Percentiles rank a stretch among this genome's conserved stretches.
phyloP scores from a whole-genome alignment of 78 protist species.

The Monocercomonoides exilis region DNA sequence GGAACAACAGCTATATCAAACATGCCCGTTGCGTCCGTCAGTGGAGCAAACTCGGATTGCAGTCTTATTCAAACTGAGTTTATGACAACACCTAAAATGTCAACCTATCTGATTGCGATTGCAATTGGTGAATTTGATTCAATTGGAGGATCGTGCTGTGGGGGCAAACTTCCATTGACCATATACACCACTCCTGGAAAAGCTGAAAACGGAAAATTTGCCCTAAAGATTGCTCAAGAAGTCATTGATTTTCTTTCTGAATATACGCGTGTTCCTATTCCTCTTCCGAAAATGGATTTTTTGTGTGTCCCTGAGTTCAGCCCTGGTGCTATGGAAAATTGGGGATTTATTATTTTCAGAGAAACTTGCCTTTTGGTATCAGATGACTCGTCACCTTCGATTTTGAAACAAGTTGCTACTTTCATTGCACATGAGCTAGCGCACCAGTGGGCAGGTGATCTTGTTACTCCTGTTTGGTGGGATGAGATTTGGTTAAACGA shows the following conservation, averaged over 20 bases:
- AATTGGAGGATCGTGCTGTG: not conserved
- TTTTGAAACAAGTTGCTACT: constrained; percentile 18
- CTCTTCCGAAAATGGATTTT: constrained; percentile 33
- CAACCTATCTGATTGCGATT: constrained; percentile 27
- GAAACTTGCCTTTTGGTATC: constrained; percentile 44
- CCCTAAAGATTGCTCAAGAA: constrained; percentile 17
- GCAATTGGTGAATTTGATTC: constrained; percentile 10
- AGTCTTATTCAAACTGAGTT: not conserved
- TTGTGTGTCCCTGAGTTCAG: constrained; percentile 27
- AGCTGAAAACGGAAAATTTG: not conserved
- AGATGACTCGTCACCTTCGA: constrained; percentile 18
- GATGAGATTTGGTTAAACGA: constrained; percentile 26
- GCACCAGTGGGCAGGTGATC: constrained; percentile 24
- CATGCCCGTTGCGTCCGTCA: not conserved
- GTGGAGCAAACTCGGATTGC: not conserved
- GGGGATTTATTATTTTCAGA: constrained; percentile 53
- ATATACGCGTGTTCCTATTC: not conserved
- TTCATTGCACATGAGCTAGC: constrained; percentile 33
- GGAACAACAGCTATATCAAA: not conserved
- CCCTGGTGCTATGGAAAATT: constrained; percentile 42
- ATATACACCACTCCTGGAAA: constrained; percentile 27
- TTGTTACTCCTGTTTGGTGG: not conserved
- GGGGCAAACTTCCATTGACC: not conserved
- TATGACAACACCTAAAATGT: not conserved
- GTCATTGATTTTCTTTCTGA: not conserved